Evolutionary conservation across 306 rosid genomes (phyloP), one percentile per base, ranked within the genome.

Genomic region (Cucurbita argyrosperma): DNA sequence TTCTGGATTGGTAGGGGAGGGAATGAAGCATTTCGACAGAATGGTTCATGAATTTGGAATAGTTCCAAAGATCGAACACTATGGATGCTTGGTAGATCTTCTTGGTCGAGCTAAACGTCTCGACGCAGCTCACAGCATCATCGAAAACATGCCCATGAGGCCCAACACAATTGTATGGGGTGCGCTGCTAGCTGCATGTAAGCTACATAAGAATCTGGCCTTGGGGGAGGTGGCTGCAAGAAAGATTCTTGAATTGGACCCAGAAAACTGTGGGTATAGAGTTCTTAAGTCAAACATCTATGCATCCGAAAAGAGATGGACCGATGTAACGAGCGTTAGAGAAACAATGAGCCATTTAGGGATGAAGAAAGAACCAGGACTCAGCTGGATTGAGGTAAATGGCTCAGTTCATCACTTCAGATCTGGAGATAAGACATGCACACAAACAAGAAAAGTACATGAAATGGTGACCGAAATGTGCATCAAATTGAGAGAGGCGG

Each of bases 21-120:
- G 92, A 68, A 84, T 76, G 79, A 75, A 30, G 52, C 52, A 81
- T 53, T 90, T 90, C 39, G 62, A 78, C 45, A 80, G 64, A 78
- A 84, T 90, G 89, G 79, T 79, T 76, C 67, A 57, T 66, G 69
- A 51, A 43, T 83, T 72, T 68, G 77, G 85, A 10, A 75, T 88
- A 57, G 81, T 76, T n/a, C 91, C 93, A 5, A 85, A 83, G 46
- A 61, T 85, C 64, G 87, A 88, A 74, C 93, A 86, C 70, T 90
- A 83, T 55, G 93, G 88, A 12, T 90, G 89, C 78, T 79, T 86
- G 86, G 91, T 84, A 71, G 93, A 90, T 81, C 84, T 86, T 81
- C 82, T 88, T 9, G 93, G 89, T 50, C 80, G 96, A 82, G 85
- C 87, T 9, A 87, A 87, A 59, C 43, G 43, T 54, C 90, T 90